Conservation (phyloP, 805 yeast genomes). For the Zygosaccharomyces pseudorouxii region DNA sequence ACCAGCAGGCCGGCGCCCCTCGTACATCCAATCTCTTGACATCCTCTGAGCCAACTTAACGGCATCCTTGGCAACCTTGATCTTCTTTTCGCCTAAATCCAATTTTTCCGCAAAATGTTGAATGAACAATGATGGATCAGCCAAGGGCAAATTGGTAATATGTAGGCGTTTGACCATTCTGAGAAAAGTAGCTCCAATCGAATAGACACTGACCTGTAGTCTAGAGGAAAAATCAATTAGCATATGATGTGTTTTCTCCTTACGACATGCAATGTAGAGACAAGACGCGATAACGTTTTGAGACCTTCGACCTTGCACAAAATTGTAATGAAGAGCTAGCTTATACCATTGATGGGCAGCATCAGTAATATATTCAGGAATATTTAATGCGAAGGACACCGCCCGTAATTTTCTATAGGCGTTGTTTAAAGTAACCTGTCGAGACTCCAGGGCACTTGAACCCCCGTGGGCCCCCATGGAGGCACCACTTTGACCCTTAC, state of each 20-base stretch:
- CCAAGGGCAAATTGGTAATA: constrained; percentile 73
- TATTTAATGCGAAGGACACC: constrained; percentile 70
- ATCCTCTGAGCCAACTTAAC: constrained; percentile 79
- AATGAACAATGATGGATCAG: constrained; percentile 91
- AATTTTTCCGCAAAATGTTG: constrained; percentile 89
- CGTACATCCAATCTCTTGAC: constrained; percentile 93
- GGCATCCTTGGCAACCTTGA: constrained; percentile 83
- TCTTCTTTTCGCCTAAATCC: constrained; percentile 68
- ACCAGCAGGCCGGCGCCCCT: constrained; percentile 98
- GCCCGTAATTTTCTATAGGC: constrained; percentile 75
- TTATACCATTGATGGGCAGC: constrained; percentile 88
- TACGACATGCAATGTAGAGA: constrained; percentile 89
- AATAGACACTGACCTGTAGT: constrained; percentile 84
- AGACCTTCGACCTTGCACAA: constrained; percentile 95
- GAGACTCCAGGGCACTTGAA: constrained; percentile 71
- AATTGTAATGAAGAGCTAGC: constrained; percentile 78
- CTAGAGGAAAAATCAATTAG: constrained; percentile 90
- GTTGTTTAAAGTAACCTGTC: constrained; percentile 84
- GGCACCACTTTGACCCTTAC: constrained; percentile 79
- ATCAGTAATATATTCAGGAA: constrained; percentile 81
- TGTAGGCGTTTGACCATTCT: constrained; percentile 85
- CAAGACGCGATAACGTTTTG: constrained; percentile 96
- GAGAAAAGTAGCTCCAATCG: constrained; percentile 92
- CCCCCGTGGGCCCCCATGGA: constrained; percentile 52
- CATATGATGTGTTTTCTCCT: constrained; percentile 89